Conservation (phyloP, 345 rosid genomes). For the Viola odorata region DNA sequence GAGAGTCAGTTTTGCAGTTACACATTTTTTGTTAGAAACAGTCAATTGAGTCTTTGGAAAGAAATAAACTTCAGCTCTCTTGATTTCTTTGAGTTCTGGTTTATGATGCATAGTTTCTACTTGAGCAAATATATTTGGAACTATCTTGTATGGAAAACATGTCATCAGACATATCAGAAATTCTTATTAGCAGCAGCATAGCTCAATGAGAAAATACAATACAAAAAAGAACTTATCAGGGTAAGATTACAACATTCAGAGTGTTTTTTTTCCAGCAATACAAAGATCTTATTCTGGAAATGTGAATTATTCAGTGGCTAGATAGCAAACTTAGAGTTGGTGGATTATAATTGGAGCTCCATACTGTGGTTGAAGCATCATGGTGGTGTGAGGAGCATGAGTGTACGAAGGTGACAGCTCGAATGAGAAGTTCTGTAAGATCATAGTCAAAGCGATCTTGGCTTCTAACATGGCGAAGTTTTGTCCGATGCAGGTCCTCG, state of each 20-base stretch:
- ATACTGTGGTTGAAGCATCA: constrained; percentile 49
- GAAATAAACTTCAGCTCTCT: too few relatives aligned
- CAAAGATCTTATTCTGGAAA: background rate
- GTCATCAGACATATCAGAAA: too few relatives aligned
- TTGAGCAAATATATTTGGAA: too few relatives aligned
- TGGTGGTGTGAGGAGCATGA: constrained; percentile 42
- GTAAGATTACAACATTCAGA: too few relatives aligned
- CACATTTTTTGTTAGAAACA: background rate
- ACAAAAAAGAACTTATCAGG: too few relatives aligned
- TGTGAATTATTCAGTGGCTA: background rate
- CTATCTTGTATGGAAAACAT: too few relatives aligned
- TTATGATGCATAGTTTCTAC: too few relatives aligned
- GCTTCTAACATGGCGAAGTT: constrained; percentile 52
- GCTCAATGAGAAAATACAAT: too few relatives aligned
- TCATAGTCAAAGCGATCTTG: constrained; percentile 46
- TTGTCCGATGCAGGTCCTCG: constrained; percentile 38
- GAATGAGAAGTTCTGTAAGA: constrained; percentile 38
- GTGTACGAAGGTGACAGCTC: constrained; percentile 45
- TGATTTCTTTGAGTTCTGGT: too few relatives aligned
- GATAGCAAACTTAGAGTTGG: constrained; percentile 7
- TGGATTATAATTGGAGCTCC: constrained; percentile 43
- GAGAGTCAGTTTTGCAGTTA: too few relatives aligned
- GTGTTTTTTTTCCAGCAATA: background rate
- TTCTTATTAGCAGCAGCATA: too few relatives aligned
- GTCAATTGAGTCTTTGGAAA: background rate